Evolutionary conservation across 768 basidiomycete species (phyloP).

Genomic region (Suillus americanus): DNA sequence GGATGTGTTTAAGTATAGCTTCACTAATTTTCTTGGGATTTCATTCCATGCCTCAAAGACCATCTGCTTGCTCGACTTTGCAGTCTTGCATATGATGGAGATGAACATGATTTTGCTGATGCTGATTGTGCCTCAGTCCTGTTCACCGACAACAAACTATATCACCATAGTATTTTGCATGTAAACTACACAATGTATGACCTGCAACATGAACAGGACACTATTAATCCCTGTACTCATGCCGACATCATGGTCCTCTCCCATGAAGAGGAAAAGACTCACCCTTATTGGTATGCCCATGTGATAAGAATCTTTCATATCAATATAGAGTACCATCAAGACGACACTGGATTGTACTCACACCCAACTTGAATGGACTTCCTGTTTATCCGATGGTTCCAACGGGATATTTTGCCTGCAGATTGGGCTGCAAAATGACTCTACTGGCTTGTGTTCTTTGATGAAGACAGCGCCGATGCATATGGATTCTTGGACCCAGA

Average conservation of each 20-base stretch:
- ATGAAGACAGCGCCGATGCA: constrained; percentile 20
- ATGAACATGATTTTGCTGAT: constrained; percentile 18
- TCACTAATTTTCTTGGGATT: constrained; percentile 25
- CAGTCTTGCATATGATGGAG: constrained; percentile 11
- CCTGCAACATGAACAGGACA: constrained; percentile 17
- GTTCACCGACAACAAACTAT: constrained; percentile 21
- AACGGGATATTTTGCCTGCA: constrained; percentile 22
- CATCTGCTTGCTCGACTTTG: constrained; percentile 9
- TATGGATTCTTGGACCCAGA: constrained; percentile 48
- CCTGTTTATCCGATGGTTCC: constrained; percentile 42
- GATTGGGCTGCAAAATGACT: constrained; percentile 31
- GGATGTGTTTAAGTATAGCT: not conserved
- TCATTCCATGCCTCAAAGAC: constrained; percentile 18
- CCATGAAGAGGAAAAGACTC: constrained; percentile 3
- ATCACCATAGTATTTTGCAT: constrained; percentile 29
- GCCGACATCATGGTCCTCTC: constrained; percentile 31
- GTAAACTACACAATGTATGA: constrained; percentile 32
- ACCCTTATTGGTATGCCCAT: constrained; percentile 39
- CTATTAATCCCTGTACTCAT: constrained; percentile 18
- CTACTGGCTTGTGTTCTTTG: constrained; percentile 39
- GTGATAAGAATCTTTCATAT: constrained; percentile 20
- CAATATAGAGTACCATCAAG: constrained; percentile 9
- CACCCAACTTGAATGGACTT: constrained; percentile 30
- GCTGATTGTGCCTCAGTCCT: constrained; percentile 21
- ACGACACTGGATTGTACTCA: not conserved